Base-by-base conservation (phyloP, 805 yeast genomes). In the Candida adriatica region DNA sequence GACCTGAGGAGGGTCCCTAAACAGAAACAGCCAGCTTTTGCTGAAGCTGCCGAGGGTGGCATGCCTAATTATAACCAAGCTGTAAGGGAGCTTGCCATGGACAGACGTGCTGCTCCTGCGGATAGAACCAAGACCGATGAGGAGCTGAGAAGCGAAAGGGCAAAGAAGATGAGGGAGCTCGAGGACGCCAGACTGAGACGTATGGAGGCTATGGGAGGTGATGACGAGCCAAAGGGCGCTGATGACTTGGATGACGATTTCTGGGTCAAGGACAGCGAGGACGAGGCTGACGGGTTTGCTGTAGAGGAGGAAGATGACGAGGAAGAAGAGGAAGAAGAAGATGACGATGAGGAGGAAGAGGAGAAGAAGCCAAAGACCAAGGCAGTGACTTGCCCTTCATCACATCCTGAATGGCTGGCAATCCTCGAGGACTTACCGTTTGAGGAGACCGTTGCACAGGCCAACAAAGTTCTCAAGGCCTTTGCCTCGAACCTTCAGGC, bases 101-200 rank as follows among this genome's bases (percentile, higher is more conserved):
- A 83, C 39, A 74, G 75, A 55, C 68, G 88, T 51, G 79, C 92
- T 8, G 87, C 70, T 2, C 92, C 92, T 19, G 76, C 88, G 15
- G 90, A 81, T 34, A 68, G 88, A 58, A 80, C 90, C 2, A 80
- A 81, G 52, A 81, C 92, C 2, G 77, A 70, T 3, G 87, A 82
- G 54, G 92, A 83, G 53, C 33, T 80, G 9, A 62, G 60, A 28
- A 60, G 64, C 24, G 90, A 81, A 48, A 70, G 70, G 43, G 68
- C 65, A 13, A 80, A 73, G n/a, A 72, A 68, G 45, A 61, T 66
- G 62, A 71, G 73, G 43, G 64, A 69, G 45, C 58, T 82, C 42
- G 88, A 85, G 54, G 73, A 69, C 29, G 87, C 71, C 34, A 68
- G 94, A 59, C 44, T 68, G 41, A 71, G 69, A 45, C 73, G 94